Evolutionary conservation across 2,329 filamentous ascomycete species (phyloP).

Genomic region (Trichoderma gracile): DNA sequence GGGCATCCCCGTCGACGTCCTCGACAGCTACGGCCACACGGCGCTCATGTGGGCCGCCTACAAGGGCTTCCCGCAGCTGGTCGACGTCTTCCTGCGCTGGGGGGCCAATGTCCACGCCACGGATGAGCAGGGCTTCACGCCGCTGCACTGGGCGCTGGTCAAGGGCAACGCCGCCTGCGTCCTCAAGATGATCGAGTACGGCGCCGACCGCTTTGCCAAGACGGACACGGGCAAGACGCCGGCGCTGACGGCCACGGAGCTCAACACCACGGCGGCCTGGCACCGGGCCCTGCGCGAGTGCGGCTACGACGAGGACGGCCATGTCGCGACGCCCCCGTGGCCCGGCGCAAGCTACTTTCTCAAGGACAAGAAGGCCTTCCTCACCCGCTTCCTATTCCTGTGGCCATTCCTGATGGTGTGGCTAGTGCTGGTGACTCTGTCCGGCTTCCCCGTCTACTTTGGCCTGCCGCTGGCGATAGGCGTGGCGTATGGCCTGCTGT

Average conservation of each 20-base stretch:
- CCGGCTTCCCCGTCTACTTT: constrained; percentile 70
- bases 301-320: constrained; percentile 79
- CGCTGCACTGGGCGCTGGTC: constrained; percentile 93
- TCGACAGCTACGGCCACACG: constrained; percentile 88
- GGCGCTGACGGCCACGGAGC: constrained; percentile 78
- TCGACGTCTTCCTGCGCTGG: constrained; percentile 91
- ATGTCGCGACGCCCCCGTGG: constrained; percentile 67
- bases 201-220: constrained; percentile 87
- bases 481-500: constrained; percentile 71
- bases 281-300: constrained; percentile 78
- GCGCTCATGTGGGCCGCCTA: constrained; percentile 98
- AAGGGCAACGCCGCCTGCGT: constrained; percentile 89
- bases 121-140: constrained; percentile 92
- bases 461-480: constrained; percentile 71
- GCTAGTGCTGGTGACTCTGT: constrained; percentile 68
- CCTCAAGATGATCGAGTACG: constrained; percentile 93
- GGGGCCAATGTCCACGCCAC: constrained; percentile 88
- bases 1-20: constrained; percentile 89
- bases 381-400: constrained; percentile 84
- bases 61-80: constrained; percentile 90
- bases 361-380: constrained; percentile 74
- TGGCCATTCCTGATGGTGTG: constrained; percentile 82
- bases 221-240: constrained; percentile 91
- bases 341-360: constrained; percentile 71
- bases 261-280: constrained; percentile 84